These are phyloP conservation scores for Ceratocystis cacaofunesta DNA, from an alignment of 2,329 filamentous ascomycete species.

Conservation along the genomic window DNA sequence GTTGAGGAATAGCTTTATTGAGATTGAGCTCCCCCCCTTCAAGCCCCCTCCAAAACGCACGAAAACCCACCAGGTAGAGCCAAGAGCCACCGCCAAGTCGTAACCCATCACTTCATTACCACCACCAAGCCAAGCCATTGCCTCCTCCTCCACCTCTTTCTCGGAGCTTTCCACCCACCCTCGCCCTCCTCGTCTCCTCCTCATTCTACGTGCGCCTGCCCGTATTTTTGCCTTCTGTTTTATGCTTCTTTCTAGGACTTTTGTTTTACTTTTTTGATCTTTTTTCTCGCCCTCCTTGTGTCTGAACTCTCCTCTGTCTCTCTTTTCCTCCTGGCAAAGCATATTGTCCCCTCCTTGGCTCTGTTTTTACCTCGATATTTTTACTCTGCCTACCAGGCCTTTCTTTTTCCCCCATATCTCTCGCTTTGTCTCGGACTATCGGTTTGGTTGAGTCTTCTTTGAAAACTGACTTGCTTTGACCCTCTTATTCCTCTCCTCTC, in stretches of 20 bases:
- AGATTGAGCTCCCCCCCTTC: background rate
- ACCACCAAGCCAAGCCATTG: background rate
- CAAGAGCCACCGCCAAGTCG: no score
- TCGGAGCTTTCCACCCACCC: constrained; percentile 1
- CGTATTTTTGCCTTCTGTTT: background rate
- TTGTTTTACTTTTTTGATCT: background rate
- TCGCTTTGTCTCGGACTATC: constrained; percentile 4
- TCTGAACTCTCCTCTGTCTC: background rate
- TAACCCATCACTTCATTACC: no score
- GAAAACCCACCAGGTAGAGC: background rate
- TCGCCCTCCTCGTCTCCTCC: background rate
- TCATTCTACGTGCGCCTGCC: background rate
- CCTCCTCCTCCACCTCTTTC: background rate
- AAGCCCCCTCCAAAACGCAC: background rate
- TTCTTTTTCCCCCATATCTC: constrained; percentile 15
- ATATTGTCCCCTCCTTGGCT: background rate
- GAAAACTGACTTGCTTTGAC: background rate
- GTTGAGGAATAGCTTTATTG: background rate
- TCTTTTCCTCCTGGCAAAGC: background rate
- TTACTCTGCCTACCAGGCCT: background rate
- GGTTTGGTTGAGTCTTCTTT: background rate
- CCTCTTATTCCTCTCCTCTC: background rate
- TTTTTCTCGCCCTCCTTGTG: background rate
- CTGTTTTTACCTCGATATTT: background rate
- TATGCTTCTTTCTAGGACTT: background rate